A percentile compares a stretch with the other conserved stretches of the same genome.
Evolutionary conservation across 2,329 filamentous ascomycete genomes (phyloP).

Genomic region (Moelleriella libera): DNA sequence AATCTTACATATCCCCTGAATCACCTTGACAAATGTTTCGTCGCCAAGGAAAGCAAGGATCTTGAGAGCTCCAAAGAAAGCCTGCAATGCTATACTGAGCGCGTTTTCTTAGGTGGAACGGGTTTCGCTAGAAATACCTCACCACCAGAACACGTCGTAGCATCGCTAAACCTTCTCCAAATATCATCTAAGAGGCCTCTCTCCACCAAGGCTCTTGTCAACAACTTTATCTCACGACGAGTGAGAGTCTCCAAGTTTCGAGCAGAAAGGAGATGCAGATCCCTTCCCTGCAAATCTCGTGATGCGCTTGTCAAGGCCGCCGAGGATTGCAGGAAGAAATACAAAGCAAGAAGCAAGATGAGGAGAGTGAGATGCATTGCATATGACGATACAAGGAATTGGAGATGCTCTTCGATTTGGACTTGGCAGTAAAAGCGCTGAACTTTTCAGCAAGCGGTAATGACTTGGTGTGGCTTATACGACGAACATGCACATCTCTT

Average conservation of each 20-base stretch:
- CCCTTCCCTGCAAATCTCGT: constrained; percentile 1
- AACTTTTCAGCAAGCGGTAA: too few species aligned
- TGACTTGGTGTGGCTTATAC: too few species aligned
- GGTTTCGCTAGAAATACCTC: constrained; percentile 7
- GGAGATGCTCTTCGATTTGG: too few species aligned
- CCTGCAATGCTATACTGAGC: constrained; percentile 5
- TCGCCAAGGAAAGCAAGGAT: constrained; percentile 28
- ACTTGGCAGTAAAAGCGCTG: too few species aligned
- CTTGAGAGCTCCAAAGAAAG: constrained; percentile 22
- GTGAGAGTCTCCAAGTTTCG: constrained; percentile 1
- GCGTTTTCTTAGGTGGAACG: neutral
- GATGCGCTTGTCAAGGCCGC: neutral
- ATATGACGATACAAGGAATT: constrained; percentile 1
- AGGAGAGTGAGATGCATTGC: constrained; percentile 8
- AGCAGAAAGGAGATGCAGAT: constrained; percentile 1
- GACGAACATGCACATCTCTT: too few species aligned
- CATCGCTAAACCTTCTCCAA: constrained; percentile 11
- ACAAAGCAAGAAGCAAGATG: constrained; percentile 7
- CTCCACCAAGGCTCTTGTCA: constrained; percentile 4
- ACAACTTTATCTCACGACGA: neutral
- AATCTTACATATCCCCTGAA: constrained; percentile 17
- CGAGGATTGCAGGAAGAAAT: constrained; percentile 2
- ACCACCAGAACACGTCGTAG: constrained; percentile 11
- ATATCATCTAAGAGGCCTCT: constrained; percentile 8
- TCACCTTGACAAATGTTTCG: constrained; percentile 18